Percentiles rank a stretch among this genome's conserved stretches.
phyloP scores from a whole-genome alignment of 768 basidiomycete genomes.

The Dioszegia hungarica region DNA sequence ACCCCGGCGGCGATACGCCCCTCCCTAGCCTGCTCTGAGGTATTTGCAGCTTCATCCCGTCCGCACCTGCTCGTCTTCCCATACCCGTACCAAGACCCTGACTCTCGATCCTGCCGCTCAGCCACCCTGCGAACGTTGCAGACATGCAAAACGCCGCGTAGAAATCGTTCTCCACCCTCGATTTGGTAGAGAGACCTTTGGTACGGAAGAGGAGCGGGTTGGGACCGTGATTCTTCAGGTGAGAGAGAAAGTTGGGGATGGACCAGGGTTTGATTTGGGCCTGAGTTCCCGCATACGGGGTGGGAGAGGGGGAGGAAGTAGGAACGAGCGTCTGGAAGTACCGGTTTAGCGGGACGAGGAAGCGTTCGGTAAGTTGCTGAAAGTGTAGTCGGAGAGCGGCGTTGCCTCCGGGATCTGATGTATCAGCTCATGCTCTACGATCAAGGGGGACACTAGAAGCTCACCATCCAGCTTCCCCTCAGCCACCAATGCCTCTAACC shows the following conservation, averaged over 20 bases:
- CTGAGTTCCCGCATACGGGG: not conserved
- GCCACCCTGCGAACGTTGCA: constrained; percentile 43
- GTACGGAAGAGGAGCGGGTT: constrained; percentile 44
- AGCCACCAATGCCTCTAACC: constrained; percentile 56
- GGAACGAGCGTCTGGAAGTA: constrained; percentile 59
- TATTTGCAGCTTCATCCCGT: not conserved
- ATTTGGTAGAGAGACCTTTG: constrained; percentile 42
- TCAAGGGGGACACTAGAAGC: constrained; percentile 8
- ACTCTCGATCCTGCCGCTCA: constrained; percentile 21
- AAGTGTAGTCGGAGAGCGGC: constrained; percentile 70
- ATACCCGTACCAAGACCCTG: constrained; percentile 10
- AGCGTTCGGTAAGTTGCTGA: constrained; percentile 72
- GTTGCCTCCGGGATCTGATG: constrained; percentile 56
- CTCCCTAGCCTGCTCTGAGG: not conserved
- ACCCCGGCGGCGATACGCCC: not conserved
- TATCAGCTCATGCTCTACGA: constrained; percentile 17
- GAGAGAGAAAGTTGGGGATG: constrained; percentile 41
- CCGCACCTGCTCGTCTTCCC: not conserved
- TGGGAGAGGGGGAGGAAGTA: constrained; percentile 11
- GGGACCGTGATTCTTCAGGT: constrained; percentile 42
- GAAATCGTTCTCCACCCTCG: constrained; percentile 45
- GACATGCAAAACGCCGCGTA: constrained; percentile 47
- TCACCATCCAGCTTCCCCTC: constrained; percentile 47
- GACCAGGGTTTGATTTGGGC: constrained; percentile 44
- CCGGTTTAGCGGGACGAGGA: constrained; percentile 82